Base-by-base conservation (phyloP, 306 rosid genomes). In the Lathyrus aphaca region DNA sequence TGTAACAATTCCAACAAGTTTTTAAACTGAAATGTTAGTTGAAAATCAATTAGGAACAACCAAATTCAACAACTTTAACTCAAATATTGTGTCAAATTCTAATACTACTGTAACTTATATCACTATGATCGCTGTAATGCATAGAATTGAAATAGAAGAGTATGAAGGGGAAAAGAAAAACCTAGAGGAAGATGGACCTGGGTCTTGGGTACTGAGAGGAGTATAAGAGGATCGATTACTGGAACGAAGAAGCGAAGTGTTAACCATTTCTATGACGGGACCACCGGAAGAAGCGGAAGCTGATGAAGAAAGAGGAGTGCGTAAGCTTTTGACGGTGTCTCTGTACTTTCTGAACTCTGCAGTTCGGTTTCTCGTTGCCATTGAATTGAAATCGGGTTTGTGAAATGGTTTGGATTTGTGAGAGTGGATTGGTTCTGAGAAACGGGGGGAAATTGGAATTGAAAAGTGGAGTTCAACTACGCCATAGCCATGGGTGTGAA, bases 291-390 rank as follows among this genome's bases (percentile, higher is more conserved):
- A 80, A 42, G 63, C 63, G 8, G 83, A 80, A 27, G 84, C 83
- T 6, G 90, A 82, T 9, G 96, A 89, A 39, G 86, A 87, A 25
- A 86, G 75, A 30, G 96, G 93, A 53, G 89, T 83, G 10, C 96
- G 90, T 19, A 85, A 84, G 65, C 90, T 87, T 85, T 87, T 89
- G 62, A 85, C 78, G n/a, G 91, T 87, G 63, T 89, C 96, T 68
- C 96, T 87, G 72, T 83, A 78, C 82, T 64, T 85, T 48, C 76
- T 74, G 69, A 54, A 89, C 64, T 69, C 49, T 25, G 63, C 3
- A 1, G 91, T 89, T 66, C 93, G 90, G 55, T 89, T 89, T 78
- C 93, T 80, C 80, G 88, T 71, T 80, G 93, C 93, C 96, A 89
- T 89, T 56, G 72, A 81, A 73, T 40, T 3, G 15, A 10, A 49